Conservation (phyloP, 768 basidiomycete genomes). For the Lactifluus volemus region DNA sequence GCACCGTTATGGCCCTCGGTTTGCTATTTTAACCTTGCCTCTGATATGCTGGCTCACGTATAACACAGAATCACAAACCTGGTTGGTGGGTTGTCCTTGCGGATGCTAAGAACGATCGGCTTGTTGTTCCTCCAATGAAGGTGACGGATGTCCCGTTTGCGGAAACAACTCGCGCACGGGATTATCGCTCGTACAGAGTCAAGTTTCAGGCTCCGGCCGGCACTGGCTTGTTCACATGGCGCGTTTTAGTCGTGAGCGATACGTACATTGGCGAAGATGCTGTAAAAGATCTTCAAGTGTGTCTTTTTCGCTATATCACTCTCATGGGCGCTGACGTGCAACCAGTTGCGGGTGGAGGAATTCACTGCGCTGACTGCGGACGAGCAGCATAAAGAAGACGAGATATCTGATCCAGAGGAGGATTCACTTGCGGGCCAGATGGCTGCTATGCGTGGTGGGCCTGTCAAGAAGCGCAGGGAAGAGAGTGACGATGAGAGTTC, state of each 20-base stretch:
- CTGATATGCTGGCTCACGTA: neutral
- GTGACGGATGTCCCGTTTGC: constrained; percentile 71
- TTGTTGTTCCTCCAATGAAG: constrained; percentile 81
- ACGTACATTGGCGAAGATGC: constrained; percentile 81
- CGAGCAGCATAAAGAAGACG: constrained; percentile 67
- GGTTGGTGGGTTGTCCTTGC: constrained; percentile 89
- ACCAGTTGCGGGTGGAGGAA: constrained; percentile 79
- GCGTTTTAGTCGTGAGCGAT: constrained; percentile 77
- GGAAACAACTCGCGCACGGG: constrained; percentile 38
- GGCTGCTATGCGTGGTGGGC: constrained; percentile 87
- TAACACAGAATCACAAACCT: constrained; percentile 69
- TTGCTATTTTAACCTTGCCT: constrained; percentile 24
- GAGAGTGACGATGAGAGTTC: constrained; percentile 47
- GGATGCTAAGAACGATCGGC: constrained; percentile 74
- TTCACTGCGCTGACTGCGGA: constrained; percentile 46
- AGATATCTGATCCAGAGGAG: constrained; percentile 97
- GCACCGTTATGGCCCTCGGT: constrained; percentile 91
- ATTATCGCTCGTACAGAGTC: constrained; percentile 79
- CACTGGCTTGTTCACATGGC: constrained; percentile 83
- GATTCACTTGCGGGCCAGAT: constrained; percentile 96
- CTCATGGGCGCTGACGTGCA: neutral
- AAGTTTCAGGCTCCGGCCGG: constrained; percentile 92
- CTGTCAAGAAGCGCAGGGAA: constrained; percentile 57
- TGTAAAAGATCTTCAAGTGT: constrained; percentile 58
- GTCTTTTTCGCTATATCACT: constrained; percentile 24